Evolutionary conservation across 306 rosid species (phyloP), one percentile per base, ranked within the genome.

Genomic region (Trichosanthes cucumerina): DNA sequence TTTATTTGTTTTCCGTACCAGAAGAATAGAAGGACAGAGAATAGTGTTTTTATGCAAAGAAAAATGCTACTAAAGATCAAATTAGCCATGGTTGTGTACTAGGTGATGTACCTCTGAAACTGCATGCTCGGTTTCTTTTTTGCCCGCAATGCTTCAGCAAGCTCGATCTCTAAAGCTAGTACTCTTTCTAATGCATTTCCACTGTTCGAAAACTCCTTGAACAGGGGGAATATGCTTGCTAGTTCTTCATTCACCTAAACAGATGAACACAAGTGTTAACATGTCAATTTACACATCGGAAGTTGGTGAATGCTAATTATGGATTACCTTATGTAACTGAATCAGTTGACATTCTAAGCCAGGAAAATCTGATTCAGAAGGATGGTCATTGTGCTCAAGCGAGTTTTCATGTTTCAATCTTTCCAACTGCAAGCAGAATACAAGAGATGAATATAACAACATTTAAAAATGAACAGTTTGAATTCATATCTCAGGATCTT

Each of bases 111-210:
- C 99, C 99, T 96, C 83, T 96, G 96, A 83, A 92, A 91, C 78
- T 90, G 93, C 79, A 87, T 24, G 83, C 78, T 85, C 36, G 97
- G 82, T 82, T 85, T 87, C 86, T 90, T 93, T 88, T 91, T 92
- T 79, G 89, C 84, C 87, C 85, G 93, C 86, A 96, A 86, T 11
- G 96, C 85, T 86, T 90, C 97, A 36, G 98, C 99, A 60, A 96
- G 97, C 83, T 96, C 98, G 56, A 92, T 86, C 87, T 92, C 99
- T 83, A 96, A 84, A 79, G 99, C 96, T 71, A 96, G 97, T 52
- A 92, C 98, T 81, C 98, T 88, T 85, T 96, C 99, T 72, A 96
- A 80, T 50, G 99, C 93, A 88, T 91, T 92, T 78, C 99, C 96
- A 39, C 88, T 62, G 81, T 73, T 62, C 19, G 88, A 85, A 83